A percentile compares a stretch with the other conserved stretches of the same genome.
Evolutionary conservation across 2,329 filamentous ascomycete species (phyloP).

Genomic region (Zarea fungicola): DNA sequence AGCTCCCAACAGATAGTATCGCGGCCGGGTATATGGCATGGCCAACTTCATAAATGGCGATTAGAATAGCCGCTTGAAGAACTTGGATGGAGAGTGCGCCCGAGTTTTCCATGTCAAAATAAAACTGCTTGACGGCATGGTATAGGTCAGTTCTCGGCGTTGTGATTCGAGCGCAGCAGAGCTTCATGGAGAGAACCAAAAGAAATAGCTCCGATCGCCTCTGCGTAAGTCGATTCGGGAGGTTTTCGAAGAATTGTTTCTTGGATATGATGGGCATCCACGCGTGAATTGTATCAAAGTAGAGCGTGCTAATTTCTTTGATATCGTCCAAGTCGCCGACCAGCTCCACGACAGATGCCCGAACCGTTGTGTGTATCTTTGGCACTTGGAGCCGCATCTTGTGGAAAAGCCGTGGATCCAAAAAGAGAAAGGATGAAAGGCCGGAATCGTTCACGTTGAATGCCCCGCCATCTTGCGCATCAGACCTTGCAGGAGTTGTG

Average conservation of each 20-base stretch:
- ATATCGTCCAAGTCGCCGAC: constrained; percentile 13
- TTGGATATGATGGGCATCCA: constrained; percentile 16
- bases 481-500: not conserved
- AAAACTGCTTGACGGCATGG: constrained; percentile 8
- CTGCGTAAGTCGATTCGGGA: constrained; percentile 1
- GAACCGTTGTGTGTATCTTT: not conserved
- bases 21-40: constrained; percentile 11
- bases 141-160: constrained; percentile 4
- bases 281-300: constrained; percentile 13
- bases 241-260: not conserved
- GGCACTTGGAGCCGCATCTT: not conserved
- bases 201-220: constrained; percentile 4
- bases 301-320: constrained; percentile 3
- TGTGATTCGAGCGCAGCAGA: constrained; percentile 3
- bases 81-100: constrained; percentile 9
- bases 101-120: constrained; percentile 10
- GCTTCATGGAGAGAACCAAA: constrained; percentile 13
- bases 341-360: not conserved
- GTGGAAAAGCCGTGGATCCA: not conserved
- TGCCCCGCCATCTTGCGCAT: too few species aligned
- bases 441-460: not conserved
- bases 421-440: not conserved
- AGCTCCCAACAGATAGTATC: constrained; percentile 8
- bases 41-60: constrained; percentile 11
- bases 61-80: constrained; percentile 12